Conservation (phyloP, 441 rosid genomes). For the Populus hybrid region DNA sequence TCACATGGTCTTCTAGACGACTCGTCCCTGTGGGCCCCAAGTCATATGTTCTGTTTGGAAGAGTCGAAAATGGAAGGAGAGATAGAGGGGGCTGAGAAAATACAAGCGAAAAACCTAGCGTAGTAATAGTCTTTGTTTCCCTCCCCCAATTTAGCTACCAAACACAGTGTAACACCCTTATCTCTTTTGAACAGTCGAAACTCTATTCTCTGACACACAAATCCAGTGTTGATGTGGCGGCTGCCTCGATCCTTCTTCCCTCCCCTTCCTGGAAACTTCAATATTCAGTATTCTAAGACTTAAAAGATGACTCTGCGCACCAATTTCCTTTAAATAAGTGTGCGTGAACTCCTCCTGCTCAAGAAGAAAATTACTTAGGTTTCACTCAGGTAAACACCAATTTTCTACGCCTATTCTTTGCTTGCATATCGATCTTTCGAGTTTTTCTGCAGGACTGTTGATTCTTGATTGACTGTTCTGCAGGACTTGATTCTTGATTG, state of each 20-base stretch:
- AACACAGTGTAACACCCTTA: neutral
- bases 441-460: neutral
- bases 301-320: neutral
- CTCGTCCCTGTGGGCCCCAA: neutral
- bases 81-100: no score
- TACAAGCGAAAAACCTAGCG: no score
- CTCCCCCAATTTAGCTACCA: no score
- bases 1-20: no score
- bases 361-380: neutral
- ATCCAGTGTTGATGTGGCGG: neutral
- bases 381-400: neutral
- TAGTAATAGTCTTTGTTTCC: no score
- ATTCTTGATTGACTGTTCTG: neutral
- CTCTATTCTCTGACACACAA: neutral
- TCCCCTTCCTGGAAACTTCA: neutral
- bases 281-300: neutral
- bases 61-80: no score
- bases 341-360: neutral
- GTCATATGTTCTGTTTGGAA: neutral
- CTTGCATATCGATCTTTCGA: neutral
- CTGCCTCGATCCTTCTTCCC: neutral
- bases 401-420: neutral
- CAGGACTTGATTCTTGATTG: neutral
- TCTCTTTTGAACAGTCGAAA: neutral
- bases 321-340: neutral